Base-by-base conservation (phyloP, 2,329 filamentous ascomycete species). In the Colletotrichum chlorophyti region DNA sequence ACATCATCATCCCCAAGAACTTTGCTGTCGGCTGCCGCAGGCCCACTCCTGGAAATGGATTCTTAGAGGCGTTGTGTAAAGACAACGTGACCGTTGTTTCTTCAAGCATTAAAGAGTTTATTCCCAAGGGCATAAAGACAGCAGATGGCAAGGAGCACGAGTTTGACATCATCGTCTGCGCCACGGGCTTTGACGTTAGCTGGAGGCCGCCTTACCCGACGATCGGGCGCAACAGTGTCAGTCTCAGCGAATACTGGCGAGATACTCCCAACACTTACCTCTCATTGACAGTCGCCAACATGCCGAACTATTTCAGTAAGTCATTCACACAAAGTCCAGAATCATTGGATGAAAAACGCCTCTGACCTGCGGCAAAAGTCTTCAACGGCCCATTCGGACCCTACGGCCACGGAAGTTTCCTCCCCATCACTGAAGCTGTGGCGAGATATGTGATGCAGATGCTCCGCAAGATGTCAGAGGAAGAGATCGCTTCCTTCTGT, bases 1-100 rank as follows among this genome's bases (percentile, higher is more conserved):
- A 79, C 9, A 71, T 76, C 42, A 74, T 84, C 11, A 70, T 78
- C 15, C 80, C 81, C 1, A 64, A 62, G 24, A 45, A 65, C 23
- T 69, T 60, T 21, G 58, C 55, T 14, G 55, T 62, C 29, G 61
- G 61, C 7, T 63, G 59, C 37, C 38, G 62, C n/a, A 55, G 62
- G 11, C 61, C 57, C 41, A 72, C 65, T 6, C 70, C 66, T 17
- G 69, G 67, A 1, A 64, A 64, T 31, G 69, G 69, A 1, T 70
- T 69, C 34, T 63, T 71, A 21, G 69, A 71, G 42, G 64, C 69
- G 1, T 57, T 71, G 1, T 54, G 54, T 26, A 37, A 65, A 42
- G 62, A 69, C 31, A 67, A 71, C 26, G 64, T 69, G 35, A 55
- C 60, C 8, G 55, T 69, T 7, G 50, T 65, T 21, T 66, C 53